Percentiles rank a stretch among this genome's conserved stretches.
These are phyloP conservation scores for Coemansia sp. DNA, from an alignment of 192 early-diverging fungal genomes.

Conservation along the genomic window DNA sequence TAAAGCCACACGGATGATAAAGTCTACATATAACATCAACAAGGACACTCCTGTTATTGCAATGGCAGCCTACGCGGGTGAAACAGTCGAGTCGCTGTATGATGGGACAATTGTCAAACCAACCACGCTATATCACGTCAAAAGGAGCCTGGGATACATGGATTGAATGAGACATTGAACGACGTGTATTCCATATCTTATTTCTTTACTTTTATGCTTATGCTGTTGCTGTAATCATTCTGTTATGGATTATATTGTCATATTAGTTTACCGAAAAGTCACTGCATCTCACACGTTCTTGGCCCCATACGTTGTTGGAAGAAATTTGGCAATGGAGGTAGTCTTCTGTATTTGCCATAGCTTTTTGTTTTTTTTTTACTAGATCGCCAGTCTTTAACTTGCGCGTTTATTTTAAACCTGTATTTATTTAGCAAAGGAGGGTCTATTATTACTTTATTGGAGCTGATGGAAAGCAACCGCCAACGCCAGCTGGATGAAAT, in stretches of 20 bases:
- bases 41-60: conserved; percentile 79
- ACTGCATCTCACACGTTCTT: no score
- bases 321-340: no score
- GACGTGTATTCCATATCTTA: not conserved
- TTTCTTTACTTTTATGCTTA: not conserved
- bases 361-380: no score
- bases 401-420: no score
- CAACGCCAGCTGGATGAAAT: conserved; percentile 54
- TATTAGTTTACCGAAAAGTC: no score
- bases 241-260: no score
- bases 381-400: no score
- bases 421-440: not conserved
- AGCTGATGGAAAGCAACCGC: conserved; percentile 31
- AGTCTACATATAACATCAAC: conserved; percentile 88
- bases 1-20: conserved; percentile 90
- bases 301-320: no score
- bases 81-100: conserved; percentile 37
- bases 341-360: no score
- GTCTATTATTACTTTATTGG: not conserved
- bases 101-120: conserved; percentile 42
- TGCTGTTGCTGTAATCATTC: no score
- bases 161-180: not conserved
- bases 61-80: conserved; percentile 74
- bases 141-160: conserved; percentile 11
- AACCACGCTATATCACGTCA: conserved; percentile 20